Evolutionary conservation across 139 green algal species (phyloP).

Genomic region (Chlamydomonas schloesseri): DNA sequence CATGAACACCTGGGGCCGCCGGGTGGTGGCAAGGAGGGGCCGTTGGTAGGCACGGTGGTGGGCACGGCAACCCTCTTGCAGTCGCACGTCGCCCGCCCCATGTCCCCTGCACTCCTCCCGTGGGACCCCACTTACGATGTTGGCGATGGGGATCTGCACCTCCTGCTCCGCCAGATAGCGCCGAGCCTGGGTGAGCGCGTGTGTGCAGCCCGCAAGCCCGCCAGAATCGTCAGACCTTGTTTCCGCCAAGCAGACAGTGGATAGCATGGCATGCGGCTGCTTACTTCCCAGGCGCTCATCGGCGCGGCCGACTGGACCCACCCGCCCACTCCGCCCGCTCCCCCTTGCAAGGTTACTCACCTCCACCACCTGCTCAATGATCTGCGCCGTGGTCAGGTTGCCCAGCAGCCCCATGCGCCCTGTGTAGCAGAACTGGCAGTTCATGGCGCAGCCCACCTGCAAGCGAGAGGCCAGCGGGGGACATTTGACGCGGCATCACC

Average conservation of each 20-base stretch:
- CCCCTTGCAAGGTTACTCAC: neutral
- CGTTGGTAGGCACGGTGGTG: too few species aligned
- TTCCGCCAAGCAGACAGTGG: too few species aligned
- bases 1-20: slow-evolving; percentile 88
- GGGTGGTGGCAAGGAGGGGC: too few species aligned
- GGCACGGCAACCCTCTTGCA: too few species aligned
- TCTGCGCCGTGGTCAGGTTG: slow-evolving; percentile 82
- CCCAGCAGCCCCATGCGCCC: slow-evolving; percentile 83
- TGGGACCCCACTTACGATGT: slow-evolving; percentile 63
- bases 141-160: slow-evolving; percentile 69
- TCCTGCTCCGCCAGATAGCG: slow-evolving; percentile 42
- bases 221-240: too few species aligned
- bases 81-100: too few species aligned
- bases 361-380: slow-evolving; percentile 81
- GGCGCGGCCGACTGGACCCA: neutral
- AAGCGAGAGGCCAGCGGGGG: neutral
- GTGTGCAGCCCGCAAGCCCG: too few species aligned
- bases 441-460: slow-evolving; percentile 84
- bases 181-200: too few species aligned
- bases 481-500: too few species aligned
- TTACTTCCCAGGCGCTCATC: too few species aligned
- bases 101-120: too few species aligned
- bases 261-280: too few species aligned
- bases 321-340: neutral
- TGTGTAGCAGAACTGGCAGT: slow-evolving; percentile 89